Percentiles rank a stretch among this genome's conserved stretches.
phyloP scores from a whole-genome alignment of 176 grass and related monocot genomes.

The Thinopyrum elongatum region DNA sequence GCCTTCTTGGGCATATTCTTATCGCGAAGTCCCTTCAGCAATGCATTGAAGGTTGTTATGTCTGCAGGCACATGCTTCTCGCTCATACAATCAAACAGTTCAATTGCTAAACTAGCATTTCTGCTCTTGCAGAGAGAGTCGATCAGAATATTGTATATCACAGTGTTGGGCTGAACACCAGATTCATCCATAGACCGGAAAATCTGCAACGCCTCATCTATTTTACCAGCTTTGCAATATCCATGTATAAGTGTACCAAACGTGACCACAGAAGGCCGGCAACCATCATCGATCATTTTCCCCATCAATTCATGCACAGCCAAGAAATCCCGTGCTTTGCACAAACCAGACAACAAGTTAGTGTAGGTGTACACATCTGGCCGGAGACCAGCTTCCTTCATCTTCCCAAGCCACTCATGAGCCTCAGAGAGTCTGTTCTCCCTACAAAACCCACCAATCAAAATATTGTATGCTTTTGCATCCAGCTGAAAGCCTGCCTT shows the following conservation, averaged over 20 bases:
- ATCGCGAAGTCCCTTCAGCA: conserved; percentile 57
- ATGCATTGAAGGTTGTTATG: conserved; percentile 58
- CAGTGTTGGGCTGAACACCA: conserved; percentile 42
- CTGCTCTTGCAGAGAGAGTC: conserved; percentile 54
- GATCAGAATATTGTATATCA: conserved; percentile 76
- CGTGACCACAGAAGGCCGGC: conserved; percentile 61
- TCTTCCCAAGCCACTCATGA: conserved; percentile 41
- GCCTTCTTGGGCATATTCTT: conserved; percentile 53
- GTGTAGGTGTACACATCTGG: conserved; percentile 78
- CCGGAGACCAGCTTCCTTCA: conserved; percentile 46
- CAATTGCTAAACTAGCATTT: conserved; percentile 37
- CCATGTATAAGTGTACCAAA: conserved; percentile 78
- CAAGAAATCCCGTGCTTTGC: conserved; percentile 61
- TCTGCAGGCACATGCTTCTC: conserved; percentile 47
- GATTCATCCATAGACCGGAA: conserved; percentile 57
- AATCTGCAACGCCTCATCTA: conserved; percentile 60
- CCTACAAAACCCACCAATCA: conserved; percentile 71
- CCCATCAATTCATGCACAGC: conserved; percentile 46
- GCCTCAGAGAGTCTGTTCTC: conserved; percentile 61
- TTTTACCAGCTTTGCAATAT: conserved; percentile 71
- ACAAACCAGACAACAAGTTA: conserved; percentile 58
- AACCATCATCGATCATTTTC: conserved; percentile 67
- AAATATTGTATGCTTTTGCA: conserved; percentile 62
- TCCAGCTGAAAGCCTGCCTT: conserved; percentile 66
- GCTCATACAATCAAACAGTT: conserved; percentile 62